Evolutionary conservation across 2,329 filamentous ascomycete genomes (phyloP).

Genomic region (Dactylellina haptotyla): DNA sequence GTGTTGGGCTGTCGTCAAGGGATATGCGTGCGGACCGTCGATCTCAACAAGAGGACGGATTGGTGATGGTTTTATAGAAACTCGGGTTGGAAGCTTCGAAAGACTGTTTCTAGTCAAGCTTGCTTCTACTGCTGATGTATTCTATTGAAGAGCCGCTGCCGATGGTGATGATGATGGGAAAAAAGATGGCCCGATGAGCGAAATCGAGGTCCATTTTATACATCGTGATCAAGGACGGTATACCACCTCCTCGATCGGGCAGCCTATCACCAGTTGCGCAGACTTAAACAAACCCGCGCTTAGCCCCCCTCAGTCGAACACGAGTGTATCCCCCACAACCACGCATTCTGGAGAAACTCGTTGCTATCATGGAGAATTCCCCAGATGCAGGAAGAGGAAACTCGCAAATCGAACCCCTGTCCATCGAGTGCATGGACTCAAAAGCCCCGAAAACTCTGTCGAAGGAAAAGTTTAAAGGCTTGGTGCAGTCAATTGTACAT

Average conservation of each 20-base stretch:
- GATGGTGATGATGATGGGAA: constrained; percentile 26
- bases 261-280: constrained; percentile 22
- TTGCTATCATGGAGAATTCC: constrained; percentile 20
- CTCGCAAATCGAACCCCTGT: constrained; percentile 12
- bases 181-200: constrained; percentile 8
- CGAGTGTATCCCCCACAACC: constrained; percentile 25
- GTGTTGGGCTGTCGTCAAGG: constrained; percentile 17
- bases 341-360: constrained; percentile 31
- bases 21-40: background rate
- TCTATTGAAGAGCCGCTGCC: constrained; percentile 18
- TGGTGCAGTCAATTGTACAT: background rate
- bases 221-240: constrained; percentile 22
- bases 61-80: constrained; percentile 5
- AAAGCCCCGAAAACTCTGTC: constrained; percentile 47
- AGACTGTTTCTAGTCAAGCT: background rate
- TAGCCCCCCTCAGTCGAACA: constrained; percentile 1
- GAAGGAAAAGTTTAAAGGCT: background rate
- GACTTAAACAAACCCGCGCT: constrained; percentile 20
- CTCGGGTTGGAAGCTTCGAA: constrained; percentile 14
- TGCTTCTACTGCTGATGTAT: background rate
- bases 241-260: constrained; percentile 50
- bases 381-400: constrained; percentile 47
- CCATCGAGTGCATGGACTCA: constrained; percentile 4
- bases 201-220: constrained; percentile 42
- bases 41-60: constrained; percentile 10